phyloP scores from a whole-genome alignment of 805 yeast species.

The Metschnikowia gelsemii region DNA sequence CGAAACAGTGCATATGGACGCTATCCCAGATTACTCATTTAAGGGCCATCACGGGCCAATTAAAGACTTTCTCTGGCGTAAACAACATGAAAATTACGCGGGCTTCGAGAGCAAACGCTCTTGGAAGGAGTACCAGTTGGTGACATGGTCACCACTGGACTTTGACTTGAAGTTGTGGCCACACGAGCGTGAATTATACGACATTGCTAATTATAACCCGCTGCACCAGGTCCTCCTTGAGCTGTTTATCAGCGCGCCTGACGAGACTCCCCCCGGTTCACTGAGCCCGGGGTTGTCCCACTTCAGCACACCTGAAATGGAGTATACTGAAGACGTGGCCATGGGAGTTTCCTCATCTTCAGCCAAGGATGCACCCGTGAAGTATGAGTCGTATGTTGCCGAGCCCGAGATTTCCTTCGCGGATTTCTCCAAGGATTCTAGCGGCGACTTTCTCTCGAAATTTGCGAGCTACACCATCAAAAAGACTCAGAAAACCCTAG shows the following conservation, averaged over 20 bases:
- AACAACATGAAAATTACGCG: slow-evolving; percentile 37
- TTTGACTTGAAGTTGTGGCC: slow-evolving; percentile 85
- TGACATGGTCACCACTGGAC: slow-evolving; percentile 88
- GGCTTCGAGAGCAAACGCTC: slow-evolving; percentile 52
- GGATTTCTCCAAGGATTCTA: slow-evolving; percentile 32
- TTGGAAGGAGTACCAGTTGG: slow-evolving; percentile 84
- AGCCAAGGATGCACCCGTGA: slow-evolving; percentile 11
- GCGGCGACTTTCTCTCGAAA: slow-evolving; percentile 38
- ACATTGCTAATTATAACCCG: slow-evolving; percentile 40
- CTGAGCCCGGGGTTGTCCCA: slow-evolving; percentile 4
- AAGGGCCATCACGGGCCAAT: slow-evolving; percentile 84
- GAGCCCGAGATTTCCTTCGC: slow-evolving; percentile 39
- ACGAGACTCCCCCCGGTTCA: not conserved
- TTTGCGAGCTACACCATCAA: slow-evolving; percentile 36
- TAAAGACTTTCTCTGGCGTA: slow-evolving; percentile 86
- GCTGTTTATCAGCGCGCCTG: slow-evolving; percentile 4
- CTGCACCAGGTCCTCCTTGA: slow-evolving; percentile 27
- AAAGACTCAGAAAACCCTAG: slow-evolving; percentile 37
- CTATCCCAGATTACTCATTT: slow-evolving; percentile 46
- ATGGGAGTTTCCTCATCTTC: no score
- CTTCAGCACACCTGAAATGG: slow-evolving; percentile 11
- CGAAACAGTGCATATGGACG: slow-evolving; percentile 26
- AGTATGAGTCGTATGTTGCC: slow-evolving; percentile 34
- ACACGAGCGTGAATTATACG: slow-evolving; percentile 36
- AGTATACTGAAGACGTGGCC: slow-evolving; percentile 10